Evolutionary conservation across 768 basidiomycete genomes (phyloP).

Genomic region (Paxillus involutus): DNA sequence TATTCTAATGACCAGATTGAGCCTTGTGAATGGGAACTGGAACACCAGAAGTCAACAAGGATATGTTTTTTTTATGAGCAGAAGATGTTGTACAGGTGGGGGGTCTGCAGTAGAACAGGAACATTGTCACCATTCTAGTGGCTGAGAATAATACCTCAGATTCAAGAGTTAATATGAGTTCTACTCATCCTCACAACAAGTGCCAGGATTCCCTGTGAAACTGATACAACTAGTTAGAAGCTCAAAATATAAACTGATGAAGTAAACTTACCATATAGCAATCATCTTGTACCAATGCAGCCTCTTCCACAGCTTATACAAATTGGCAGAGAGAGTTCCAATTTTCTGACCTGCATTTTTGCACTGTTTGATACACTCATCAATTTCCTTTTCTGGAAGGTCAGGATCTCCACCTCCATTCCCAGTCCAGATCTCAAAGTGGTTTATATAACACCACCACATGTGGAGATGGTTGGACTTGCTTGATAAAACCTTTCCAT

Average conservation of each 20-base stretch:
- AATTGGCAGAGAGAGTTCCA: background rate
- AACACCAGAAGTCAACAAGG: background rate
- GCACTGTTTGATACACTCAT: background rate
- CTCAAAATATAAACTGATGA: background rate
- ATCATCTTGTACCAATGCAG: background rate
- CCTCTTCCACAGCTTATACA: background rate
- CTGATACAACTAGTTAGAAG: background rate
- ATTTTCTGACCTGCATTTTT: background rate
- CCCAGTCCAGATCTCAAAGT: background rate
- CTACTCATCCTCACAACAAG: background rate
- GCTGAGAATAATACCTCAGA: background rate
- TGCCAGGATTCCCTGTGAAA: background rate
- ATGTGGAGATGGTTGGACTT: background rate
- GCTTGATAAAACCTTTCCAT: background rate
- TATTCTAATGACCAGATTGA: background rate
- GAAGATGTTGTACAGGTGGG: background rate
- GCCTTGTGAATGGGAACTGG: background rate
- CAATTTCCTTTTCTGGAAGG: background rate
- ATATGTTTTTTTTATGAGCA: background rate
- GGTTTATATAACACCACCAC: background rate
- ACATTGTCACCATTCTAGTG: background rate
- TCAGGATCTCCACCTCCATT: conserved; percentile 5
- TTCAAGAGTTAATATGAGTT: background rate
- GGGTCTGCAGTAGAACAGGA: background rate
- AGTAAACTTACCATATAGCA: background rate